phyloP scores from a whole-genome alignment of 2,329 filamentous ascomycete species.

The Aurifilum marmelostoma region DNA sequence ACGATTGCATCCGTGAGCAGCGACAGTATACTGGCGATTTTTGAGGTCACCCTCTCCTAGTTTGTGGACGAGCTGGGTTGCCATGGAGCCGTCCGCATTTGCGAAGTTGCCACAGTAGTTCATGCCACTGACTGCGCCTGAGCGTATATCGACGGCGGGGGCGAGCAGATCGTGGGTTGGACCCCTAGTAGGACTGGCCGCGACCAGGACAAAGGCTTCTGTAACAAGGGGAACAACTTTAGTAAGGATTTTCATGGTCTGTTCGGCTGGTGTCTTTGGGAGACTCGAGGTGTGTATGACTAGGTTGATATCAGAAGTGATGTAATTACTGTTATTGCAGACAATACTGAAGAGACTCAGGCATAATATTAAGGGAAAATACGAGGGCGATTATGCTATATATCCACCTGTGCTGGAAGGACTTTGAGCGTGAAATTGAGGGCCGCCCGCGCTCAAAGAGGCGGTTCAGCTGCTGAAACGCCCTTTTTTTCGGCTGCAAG shows the following conservation, averaged over 20 bases:
- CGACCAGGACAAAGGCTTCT: not conserved
- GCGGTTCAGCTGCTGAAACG: not conserved
- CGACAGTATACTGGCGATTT: constrained; percentile 1
- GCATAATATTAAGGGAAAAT: constrained; percentile 16
- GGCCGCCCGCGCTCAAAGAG: not conserved
- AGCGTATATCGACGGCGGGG: not conserved
- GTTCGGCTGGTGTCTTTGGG: not conserved
- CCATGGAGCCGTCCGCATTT: constrained; percentile 7
- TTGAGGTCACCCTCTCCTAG: not conserved
- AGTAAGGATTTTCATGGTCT: not conserved
- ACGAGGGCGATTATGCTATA: constrained; percentile 4
- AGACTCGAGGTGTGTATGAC: not conserved
- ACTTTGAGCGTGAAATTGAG: not conserved
- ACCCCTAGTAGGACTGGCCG: not conserved
- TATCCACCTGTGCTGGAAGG: not conserved
- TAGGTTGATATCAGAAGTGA: not conserved
- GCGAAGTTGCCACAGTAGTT: constrained; percentile 16
- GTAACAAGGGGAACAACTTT: not conserved
- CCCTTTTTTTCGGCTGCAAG: not conserved
- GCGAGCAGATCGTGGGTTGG: not conserved
- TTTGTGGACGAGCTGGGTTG: not conserved
- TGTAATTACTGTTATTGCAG: constrained; percentile 8
- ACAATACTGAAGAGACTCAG: constrained; percentile 14
- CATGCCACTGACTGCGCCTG: not conserved
- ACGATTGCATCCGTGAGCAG: constrained; percentile 12